Conservation (phyloP, 768 basidiomycete species). For the Cystobasidiopsis lactophilus region DNA sequence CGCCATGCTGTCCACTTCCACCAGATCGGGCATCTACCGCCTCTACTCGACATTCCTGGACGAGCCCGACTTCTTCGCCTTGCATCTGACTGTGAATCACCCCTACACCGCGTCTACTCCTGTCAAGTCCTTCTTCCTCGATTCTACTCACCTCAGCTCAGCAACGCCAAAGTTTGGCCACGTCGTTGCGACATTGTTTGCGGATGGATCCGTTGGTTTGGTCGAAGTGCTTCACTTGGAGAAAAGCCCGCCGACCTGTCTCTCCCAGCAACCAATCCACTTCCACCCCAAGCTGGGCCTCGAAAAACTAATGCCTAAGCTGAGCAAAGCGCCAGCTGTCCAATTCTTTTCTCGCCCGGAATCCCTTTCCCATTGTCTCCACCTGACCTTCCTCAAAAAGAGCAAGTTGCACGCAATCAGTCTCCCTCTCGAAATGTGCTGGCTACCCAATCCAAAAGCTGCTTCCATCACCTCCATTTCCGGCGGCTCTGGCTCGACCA, state of each 20-base stretch:
- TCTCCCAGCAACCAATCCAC: slow-evolving; percentile 4
- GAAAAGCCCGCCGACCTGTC: slow-evolving; percentile 15
- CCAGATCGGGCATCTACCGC: slow-evolving; percentile 9
- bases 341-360: too few relatives aligned
- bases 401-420: too few relatives aligned
- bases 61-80: slow-evolving; percentile 17
- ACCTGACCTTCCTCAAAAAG: too few relatives aligned
- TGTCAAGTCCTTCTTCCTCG: neutral
- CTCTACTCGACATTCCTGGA: slow-evolving; percentile 18
- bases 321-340: too few relatives aligned
- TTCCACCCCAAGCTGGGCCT: too few relatives aligned
- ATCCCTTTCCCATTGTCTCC: too few relatives aligned
- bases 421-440: too few relatives aligned
- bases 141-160: neutral
- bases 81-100: slow-evolving; percentile 9
- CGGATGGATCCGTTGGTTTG: slow-evolving; percentile 7
- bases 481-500: too few relatives aligned
- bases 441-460: too few relatives aligned
- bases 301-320: too few relatives aligned
- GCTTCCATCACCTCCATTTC: too few relatives aligned
- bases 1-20: slow-evolving; percentile 14
- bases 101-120: neutral
- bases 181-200: slow-evolving; percentile 11
- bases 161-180: slow-evolving; percentile 3
- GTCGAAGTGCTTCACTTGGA: slow-evolving; percentile 12